phyloP scores from a whole-genome alignment of 2,329 filamentous ascomycete genomes.

The Ceratocystis albifundus region DNA sequence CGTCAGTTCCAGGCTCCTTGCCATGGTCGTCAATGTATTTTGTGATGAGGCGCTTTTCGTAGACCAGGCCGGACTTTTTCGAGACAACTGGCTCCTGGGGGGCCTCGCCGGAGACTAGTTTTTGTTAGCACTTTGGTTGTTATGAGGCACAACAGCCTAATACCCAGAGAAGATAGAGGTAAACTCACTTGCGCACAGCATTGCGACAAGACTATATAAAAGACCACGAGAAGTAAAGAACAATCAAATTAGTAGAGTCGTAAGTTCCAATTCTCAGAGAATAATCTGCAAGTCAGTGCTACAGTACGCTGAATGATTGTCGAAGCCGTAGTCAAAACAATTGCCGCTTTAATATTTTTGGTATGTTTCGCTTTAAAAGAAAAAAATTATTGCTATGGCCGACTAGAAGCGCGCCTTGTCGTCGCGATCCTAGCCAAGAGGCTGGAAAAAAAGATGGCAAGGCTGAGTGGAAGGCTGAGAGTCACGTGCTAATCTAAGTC shows the following conservation, averaged over 20 bases:
- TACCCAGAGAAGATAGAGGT: background rate
- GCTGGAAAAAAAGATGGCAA: constrained; percentile 20
- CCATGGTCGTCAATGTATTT: constrained; percentile 88
- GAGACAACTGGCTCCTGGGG: constrained; percentile 91
- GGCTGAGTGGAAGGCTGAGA: constrained; percentile 24
- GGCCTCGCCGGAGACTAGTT: constrained; percentile 82
- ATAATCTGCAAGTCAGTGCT: background rate
- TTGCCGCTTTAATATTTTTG: background rate
- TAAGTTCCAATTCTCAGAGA: background rate
- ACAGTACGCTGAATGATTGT: background rate
- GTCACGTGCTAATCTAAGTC: constrained; percentile 17
- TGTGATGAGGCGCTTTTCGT: constrained; percentile 90
- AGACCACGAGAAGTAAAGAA: background rate
- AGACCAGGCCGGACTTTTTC: constrained; percentile 84
- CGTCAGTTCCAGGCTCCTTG: constrained; percentile 80
- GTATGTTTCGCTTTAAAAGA: background rate
- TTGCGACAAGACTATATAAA: constrained; percentile 28
- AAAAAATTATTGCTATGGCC: background rate
- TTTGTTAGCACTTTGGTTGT: background rate
- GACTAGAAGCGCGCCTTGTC: background rate
- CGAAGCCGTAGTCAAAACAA: background rate
- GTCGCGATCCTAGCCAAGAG: constrained; percentile 20
- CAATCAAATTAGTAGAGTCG: background rate
- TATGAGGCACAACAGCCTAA: too few relatives aligned
- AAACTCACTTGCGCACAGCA: constrained; percentile 40